Conservation (phyloP, 495 filamentous ascomycete species). For the Hypoxylon rickii region DNA sequence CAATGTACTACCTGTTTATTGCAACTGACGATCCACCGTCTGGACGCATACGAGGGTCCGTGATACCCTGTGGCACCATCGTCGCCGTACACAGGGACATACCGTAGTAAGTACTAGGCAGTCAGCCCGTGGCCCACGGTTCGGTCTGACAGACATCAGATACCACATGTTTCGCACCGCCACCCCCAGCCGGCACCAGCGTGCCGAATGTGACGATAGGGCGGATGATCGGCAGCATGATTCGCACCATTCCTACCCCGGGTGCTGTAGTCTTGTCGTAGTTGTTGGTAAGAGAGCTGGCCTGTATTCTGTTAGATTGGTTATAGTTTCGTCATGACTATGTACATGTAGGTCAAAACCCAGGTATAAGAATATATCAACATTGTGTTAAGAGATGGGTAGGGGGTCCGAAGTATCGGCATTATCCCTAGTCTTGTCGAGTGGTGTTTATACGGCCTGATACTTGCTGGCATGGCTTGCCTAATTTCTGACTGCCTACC, state of each 20-base stretch:
- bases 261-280: neutral
- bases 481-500: no score
- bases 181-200: constrained; percentile 10
- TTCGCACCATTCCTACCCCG: neutral
- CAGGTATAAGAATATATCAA: no score
- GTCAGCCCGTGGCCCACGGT: neutral
- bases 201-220: constrained; percentile 25
- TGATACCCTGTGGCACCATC: neutral
- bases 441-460: no score
- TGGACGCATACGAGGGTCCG: constrained; percentile 5
- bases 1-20: constrained; percentile 5
- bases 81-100: neutral
- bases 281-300: no score
- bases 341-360: no score
- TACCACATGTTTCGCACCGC: constrained; percentile 17
- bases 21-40: constrained; percentile 2
- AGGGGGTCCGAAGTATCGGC: no score
- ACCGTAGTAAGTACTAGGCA: neutral
- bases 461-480: no score
- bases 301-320: no score
- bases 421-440: no score
- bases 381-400: no score
- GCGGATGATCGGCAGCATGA: constrained; percentile 26
- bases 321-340: no score
- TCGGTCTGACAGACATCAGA: neutral